Percentiles rank a stretch among this genome's conserved stretches.
phyloP scores from a whole-genome alignment of 495 filamentous ascomycete genomes.

The Penicillium ochrochloron region DNA sequence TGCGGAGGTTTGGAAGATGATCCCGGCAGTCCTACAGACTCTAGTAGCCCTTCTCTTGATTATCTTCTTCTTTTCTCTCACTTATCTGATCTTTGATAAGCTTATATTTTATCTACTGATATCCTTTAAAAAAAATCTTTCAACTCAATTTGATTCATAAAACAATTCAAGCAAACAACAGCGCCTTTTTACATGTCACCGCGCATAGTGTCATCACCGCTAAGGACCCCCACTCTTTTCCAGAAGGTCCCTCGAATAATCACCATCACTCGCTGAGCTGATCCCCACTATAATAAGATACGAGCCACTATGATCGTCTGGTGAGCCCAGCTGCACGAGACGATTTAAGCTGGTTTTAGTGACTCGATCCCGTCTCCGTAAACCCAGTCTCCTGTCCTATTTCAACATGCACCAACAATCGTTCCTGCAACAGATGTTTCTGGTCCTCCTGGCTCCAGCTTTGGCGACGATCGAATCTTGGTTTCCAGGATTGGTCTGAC shows the following conservation, averaged over 20 bases:
- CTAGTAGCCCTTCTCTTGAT: neutral
- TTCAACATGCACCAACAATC: slow-evolving; percentile 31
- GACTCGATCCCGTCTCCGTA: slow-evolving; percentile 26
- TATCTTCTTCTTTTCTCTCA: neutral
- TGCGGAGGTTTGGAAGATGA: slow-evolving; percentile 31
- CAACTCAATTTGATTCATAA: neutral
- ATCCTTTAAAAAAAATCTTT: neutral
- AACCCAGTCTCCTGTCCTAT: slow-evolving; percentile 37
- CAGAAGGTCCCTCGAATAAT: neutral
- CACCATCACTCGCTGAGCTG: neutral
- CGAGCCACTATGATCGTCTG: slow-evolving; percentile 2
- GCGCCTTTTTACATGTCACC: slow-evolving; percentile 1
- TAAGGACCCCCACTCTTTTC: slow-evolving; percentile 8
- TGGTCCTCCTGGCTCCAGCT: slow-evolving; percentile 45
- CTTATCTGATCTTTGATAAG: neutral
- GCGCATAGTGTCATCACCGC: neutral
- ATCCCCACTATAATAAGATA: neutral
- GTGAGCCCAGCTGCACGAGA: neutral
- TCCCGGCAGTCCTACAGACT: too few species aligned
- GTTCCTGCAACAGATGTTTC: slow-evolving; percentile 40
- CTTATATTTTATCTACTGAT: neutral
- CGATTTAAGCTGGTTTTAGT: neutral
- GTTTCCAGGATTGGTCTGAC: slow-evolving; percentile 33
- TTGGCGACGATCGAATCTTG: slow-evolving; percentile 32
- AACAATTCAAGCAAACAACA: neutral